Evolutionary conservation across 495 filamentous ascomycete genomes (phyloP).

Genomic region (Glutinoglossum americanum): DNA sequence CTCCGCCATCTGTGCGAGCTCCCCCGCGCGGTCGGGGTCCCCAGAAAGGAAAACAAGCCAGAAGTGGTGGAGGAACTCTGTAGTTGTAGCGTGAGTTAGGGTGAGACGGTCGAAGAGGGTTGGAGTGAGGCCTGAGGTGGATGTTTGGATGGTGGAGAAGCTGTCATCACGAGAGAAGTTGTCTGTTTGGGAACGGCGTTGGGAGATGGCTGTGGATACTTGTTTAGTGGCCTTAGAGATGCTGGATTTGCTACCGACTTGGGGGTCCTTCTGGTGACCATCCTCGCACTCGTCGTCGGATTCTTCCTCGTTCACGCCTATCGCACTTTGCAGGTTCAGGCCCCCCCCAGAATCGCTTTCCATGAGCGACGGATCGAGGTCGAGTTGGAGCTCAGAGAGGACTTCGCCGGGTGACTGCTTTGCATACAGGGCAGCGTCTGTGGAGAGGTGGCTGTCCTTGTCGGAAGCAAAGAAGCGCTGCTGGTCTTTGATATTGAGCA

Average conservation of each 20-base stretch:
- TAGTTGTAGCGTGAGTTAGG: constrained; percentile 77
- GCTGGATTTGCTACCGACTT: constrained; percentile 35
- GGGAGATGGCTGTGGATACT: constrained; percentile 30
- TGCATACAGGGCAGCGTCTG: constrained; percentile 35
- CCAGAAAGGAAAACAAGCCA: constrained; percentile 78
- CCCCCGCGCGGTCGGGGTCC: constrained; percentile 49
- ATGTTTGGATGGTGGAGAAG: constrained; percentile 17
- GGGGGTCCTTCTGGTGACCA: constrained; percentile 21
- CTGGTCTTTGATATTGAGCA: constrained; percentile 74
- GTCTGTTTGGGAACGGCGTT: constrained; percentile 31
- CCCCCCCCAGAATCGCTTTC: constrained; percentile 25
- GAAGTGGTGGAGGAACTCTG: constrained; percentile 91
- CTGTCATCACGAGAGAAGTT: constrained; percentile 12
- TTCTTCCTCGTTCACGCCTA: constrained; percentile 30
- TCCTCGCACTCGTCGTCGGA: constrained; percentile 39
- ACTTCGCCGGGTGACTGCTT: constrained; percentile 47
- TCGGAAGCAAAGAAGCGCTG: constrained; percentile 52
- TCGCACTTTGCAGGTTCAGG: constrained; percentile 33
- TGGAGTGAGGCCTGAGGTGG: constrained; percentile 37
- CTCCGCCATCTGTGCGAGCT: constrained; percentile 55
- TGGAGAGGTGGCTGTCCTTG: constrained; percentile 26
- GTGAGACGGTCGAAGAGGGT: constrained; percentile 49
- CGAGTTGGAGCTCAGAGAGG: constrained; percentile 35
- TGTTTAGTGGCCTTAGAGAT: constrained; percentile 32
- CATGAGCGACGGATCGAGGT: constrained; percentile 27